phyloP scores from a whole-genome alignment of 2,329 filamentous ascomycete species.

The Kalaharituber pfeilii region DNA sequence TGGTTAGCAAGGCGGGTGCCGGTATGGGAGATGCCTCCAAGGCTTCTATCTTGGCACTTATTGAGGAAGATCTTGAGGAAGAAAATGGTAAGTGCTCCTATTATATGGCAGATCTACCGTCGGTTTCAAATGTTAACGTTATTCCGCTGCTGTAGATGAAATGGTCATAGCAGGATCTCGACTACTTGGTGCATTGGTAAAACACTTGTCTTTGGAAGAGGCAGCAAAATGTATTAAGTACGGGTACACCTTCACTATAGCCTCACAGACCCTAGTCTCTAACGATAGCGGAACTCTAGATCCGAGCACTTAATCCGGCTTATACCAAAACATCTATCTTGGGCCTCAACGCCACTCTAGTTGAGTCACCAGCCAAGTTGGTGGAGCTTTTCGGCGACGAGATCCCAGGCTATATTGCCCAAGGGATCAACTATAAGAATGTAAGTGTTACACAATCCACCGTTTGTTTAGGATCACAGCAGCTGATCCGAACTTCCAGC shows the following conservation, averaged over 20 bases:
- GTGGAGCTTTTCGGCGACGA: constrained; percentile 52
- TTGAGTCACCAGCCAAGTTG: constrained; percentile 58
- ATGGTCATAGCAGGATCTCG: constrained; percentile 85
- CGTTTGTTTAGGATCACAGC: not conserved
- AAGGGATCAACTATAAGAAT: constrained; percentile 60
- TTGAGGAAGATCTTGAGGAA: constrained; percentile 68
- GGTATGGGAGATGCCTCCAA: constrained; percentile 92
- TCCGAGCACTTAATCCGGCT: not conserved
- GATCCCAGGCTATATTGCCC: constrained; percentile 55
- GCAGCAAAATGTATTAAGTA: constrained; percentile 43
- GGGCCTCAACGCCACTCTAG: constrained; percentile 71
- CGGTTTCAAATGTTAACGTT: not conserved
- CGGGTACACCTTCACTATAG: constrained; percentile 12
- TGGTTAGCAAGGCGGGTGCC: constrained; percentile 79
- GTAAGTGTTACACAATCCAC: constrained; percentile 34
- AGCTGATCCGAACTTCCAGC: constrained; percentile 29
- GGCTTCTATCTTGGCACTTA: constrained; percentile 67
- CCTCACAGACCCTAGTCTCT: not conserved
- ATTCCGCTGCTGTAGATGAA: constrained; percentile 29
- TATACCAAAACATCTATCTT: constrained; percentile 35
- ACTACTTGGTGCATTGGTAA: constrained; percentile 74
- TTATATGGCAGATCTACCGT: too few species aligned
- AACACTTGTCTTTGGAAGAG: constrained; percentile 59
- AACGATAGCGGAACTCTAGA: not conserved
- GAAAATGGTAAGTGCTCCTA: constrained; percentile 38